Conservation (phyloP, 768 basidiomycete genomes). For the Macrolepiota fuliginosa region DNA sequence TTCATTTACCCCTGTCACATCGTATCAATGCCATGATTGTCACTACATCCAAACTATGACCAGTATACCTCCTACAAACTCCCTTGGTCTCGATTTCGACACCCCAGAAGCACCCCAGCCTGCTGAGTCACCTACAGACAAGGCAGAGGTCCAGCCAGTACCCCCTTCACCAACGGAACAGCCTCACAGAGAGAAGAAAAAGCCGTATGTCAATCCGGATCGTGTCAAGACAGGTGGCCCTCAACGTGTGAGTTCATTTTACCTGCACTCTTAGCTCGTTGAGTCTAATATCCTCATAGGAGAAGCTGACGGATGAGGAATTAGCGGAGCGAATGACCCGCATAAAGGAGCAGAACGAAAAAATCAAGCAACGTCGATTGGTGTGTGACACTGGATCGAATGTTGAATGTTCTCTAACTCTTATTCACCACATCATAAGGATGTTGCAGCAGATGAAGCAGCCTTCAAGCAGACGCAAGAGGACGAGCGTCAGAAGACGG, state of each 20-base stretch:
- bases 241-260: slow-evolving; percentile 52
- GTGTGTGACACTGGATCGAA: slow-evolving; percentile 33
- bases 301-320: slow-evolving; percentile 67
- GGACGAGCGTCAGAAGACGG: slow-evolving; percentile 55
- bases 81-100: slow-evolving; percentile 70
- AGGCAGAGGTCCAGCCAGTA: slow-evolving; percentile 13
- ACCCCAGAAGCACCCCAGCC: slow-evolving; percentile 28
- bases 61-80: slow-evolving; percentile 43
- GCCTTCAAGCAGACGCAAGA: slow-evolving; percentile 74
- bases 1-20: slow-evolving; percentile 16
- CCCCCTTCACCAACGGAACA: slow-evolving; percentile 17
- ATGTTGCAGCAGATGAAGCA: slow-evolving; percentile 79
- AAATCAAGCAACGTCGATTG: slow-evolving; percentile 67
- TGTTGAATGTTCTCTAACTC: slow-evolving; percentile 4
- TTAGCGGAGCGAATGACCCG: slow-evolving; percentile 67
- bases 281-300: slow-evolving; percentile 35
- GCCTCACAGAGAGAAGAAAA: slow-evolving; percentile 49
- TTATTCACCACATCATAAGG: slow-evolving; percentile 36
- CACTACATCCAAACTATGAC: slow-evolving; percentile 27
- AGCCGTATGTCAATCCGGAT: slow-evolving; percentile 78
- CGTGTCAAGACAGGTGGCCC: slow-evolving; percentile 81
- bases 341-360: slow-evolving; percentile 72
- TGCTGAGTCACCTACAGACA: slow-evolving; percentile 13
- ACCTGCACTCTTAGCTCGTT: background rate
- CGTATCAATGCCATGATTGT: slow-evolving; percentile 26